A percentile compares a stretch with the other conserved stretches of the same genome.
Conservation (phyloP, 2,329 filamentous ascomycete species). For the Colletotrichum sp. region DNA sequence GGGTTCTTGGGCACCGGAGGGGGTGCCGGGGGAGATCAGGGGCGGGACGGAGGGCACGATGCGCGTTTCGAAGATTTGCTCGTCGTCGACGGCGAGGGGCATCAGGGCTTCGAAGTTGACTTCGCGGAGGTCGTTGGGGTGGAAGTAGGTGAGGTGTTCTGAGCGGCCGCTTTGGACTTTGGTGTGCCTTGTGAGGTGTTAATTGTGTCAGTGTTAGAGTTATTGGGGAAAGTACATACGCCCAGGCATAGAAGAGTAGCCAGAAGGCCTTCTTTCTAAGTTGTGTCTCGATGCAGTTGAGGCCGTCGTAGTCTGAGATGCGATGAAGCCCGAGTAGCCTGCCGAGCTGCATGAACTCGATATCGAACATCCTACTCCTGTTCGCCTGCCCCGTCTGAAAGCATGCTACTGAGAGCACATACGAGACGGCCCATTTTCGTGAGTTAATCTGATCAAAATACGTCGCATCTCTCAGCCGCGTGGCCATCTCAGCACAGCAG, state of each 20-base stretch:
- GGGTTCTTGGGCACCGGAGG: background rate
- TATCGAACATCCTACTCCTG: constrained; percentile 38
- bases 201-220: background rate
- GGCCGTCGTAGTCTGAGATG: constrained; percentile 32
- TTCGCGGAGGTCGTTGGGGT: constrained; percentile 29
- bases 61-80: constrained; percentile 30
- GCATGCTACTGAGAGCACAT: constrained; percentile 33
- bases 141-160: constrained; percentile 30
- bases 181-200: constrained; percentile 21
- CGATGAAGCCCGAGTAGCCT: constrained; percentile 35
- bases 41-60: constrained; percentile 5
- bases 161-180: constrained; percentile 25
- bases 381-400: constrained; percentile 40
- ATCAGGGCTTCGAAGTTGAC: constrained; percentile 36
- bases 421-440: constrained; percentile 38
- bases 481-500: constrained; percentile 27
- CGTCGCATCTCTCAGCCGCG: constrained; percentile 22
- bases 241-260: constrained; percentile 36
- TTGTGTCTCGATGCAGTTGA: constrained; percentile 37
- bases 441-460: constrained; percentile 34
- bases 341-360: constrained; percentile 37
- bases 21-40: background rate
- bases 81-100: constrained; percentile 35
- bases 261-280: constrained; percentile 41
- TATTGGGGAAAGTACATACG: constrained; percentile 1